Percentiles rank a stretch among this genome's conserved stretches.
Evolutionary conservation across 2,329 filamentous ascomycete species (phyloP).

Genomic region (Pseudodiploospora longispora): DNA sequence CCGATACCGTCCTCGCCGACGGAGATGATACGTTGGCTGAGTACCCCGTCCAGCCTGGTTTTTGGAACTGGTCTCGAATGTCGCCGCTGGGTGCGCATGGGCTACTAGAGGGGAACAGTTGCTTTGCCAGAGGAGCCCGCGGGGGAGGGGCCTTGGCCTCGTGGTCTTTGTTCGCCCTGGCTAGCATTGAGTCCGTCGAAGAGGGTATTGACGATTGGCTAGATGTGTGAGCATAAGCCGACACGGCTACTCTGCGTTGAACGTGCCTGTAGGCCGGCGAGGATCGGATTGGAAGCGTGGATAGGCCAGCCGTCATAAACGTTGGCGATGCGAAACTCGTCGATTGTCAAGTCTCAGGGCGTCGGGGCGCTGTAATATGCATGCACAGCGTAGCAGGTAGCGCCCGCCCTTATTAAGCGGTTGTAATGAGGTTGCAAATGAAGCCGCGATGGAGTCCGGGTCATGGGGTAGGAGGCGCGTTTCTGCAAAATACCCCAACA

Average conservation of each 20-base stretch:
- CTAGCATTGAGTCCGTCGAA: slow-evolving; percentile 25
- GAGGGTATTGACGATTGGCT: slow-evolving; percentile 9
- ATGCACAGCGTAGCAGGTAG: too few species aligned
- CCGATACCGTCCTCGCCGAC: slow-evolving; percentile 31
- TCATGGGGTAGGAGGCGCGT: too few species aligned
- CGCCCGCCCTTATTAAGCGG: too few species aligned
- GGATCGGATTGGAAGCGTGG: slow-evolving; percentile 24
- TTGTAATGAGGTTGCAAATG: too few species aligned
- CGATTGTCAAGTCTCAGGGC: too few species aligned
- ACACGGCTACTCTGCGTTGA: slow-evolving; percentile 15
- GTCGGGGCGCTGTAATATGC: too few species aligned
- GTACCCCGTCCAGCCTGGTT: slow-evolving; percentile 27
- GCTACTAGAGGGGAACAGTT: slow-evolving; percentile 51
- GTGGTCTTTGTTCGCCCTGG: slow-evolving; percentile 27
- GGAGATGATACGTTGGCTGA: slow-evolving; percentile 20
- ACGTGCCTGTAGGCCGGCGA: slow-evolving; percentile 25
- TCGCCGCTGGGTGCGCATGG: slow-evolving; percentile 35
- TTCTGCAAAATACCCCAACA: too few species aligned
- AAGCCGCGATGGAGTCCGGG: too few species aligned
- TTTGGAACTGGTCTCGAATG: slow-evolving; percentile 44
- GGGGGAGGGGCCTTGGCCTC: slow-evolving; percentile 29
- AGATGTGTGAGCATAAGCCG: slow-evolving; percentile 17
- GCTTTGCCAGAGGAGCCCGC: slow-evolving; percentile 35
- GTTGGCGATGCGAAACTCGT: not conserved
- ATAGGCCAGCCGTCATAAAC: slow-evolving; percentile 29